Evolutionary conservation across 441 rosid species (phyloP).

Genomic region (Erysimum cheiri): DNA sequence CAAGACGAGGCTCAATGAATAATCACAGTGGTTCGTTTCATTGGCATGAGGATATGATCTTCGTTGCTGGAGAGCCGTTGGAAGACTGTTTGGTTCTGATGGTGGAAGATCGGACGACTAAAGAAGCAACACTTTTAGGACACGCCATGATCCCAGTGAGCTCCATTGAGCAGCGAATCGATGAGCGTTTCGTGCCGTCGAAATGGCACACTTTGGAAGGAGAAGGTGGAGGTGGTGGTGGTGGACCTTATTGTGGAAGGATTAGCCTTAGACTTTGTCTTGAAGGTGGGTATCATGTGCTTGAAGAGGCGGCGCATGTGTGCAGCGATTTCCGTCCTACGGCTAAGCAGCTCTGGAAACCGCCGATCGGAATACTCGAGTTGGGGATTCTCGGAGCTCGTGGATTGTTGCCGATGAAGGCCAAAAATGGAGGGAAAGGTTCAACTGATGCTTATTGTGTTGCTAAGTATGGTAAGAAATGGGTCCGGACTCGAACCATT

Average conservation of each 20-base stretch:
- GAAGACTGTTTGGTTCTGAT: slow-evolving; percentile 75
- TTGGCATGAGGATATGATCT: slow-evolving; percentile 86
- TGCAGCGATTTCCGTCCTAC: slow-evolving; percentile 97
- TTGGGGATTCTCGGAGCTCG: slow-evolving; percentile 91
- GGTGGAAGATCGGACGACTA: slow-evolving; percentile 76
- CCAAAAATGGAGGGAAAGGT: slow-evolving; percentile 66
- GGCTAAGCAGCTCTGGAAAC: slow-evolving; percentile 97
- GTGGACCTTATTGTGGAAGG: slow-evolving; percentile 63
- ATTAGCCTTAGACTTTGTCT: slow-evolving; percentile 73
- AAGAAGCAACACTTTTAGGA: slow-evolving; percentile 58
- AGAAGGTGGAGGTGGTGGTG: slow-evolving; percentile 41
- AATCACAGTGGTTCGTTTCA: slow-evolving; percentile 69
- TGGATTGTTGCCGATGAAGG: slow-evolving; percentile 85
- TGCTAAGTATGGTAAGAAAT: slow-evolving; percentile 94
- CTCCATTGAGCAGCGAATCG: slow-evolving; percentile 77
- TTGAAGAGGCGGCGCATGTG: slow-evolving; percentile 96
- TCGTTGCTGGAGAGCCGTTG: slow-evolving; percentile 88
- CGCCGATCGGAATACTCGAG: slow-evolving; percentile 83
- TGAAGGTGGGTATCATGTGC: slow-evolving; percentile 98
- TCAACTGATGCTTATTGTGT: slow-evolving; percentile 93
- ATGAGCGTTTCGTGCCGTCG: slow-evolving; percentile 72
- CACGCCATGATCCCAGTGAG: slow-evolving; percentile 63
- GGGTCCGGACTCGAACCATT: slow-evolving; percentile 92
- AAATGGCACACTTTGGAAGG: slow-evolving; percentile 76
- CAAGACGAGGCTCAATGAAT: slow-evolving; percentile 77